Conservation (phyloP, 257 asterid species). For the Galeopsis tetrahit region DNA sequence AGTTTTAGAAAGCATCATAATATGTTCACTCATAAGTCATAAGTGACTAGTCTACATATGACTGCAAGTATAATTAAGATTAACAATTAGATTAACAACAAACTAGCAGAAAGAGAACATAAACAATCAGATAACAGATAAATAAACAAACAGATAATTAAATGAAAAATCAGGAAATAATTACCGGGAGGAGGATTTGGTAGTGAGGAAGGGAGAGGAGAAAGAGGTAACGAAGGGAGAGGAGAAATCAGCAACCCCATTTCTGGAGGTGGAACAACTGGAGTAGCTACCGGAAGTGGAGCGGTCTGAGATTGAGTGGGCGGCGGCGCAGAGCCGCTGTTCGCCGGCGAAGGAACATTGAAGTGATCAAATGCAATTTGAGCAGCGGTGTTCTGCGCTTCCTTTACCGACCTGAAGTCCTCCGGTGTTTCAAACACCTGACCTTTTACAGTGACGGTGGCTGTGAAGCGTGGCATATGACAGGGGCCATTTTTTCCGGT, state of each 20-base stretch:
- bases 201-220: slow-evolving; percentile 45
- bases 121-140: not conserved
- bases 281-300: not conserved
- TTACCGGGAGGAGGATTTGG: slow-evolving; percentile 44
- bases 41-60: no score
- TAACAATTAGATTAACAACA: no score
- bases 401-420: slow-evolving; percentile 53
- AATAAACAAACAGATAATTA: no score
- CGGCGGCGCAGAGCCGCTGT: not conserved
- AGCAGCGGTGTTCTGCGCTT: slow-evolving; percentile 69
- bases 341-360: slow-evolving; percentile 4
- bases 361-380: slow-evolving; percentile 46
- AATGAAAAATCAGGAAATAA: not conserved
- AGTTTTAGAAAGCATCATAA: no score
- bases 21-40: no score
- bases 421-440: slow-evolving; percentile 46
- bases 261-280: not conserved
- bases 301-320: not conserved
- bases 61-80: no score
- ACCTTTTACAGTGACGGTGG: slow-evolving; percentile 50
- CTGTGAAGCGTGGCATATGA: slow-evolving; percentile 66
- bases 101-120: not conserved
- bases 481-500: slow-evolving; percentile 55
- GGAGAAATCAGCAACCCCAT: not conserved
- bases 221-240: slow-evolving; percentile 25